Evolutionary conservation across 768 basidiomycete species (phyloP).

Genomic region (Pseudohyphozyma bogoriensis): DNA sequence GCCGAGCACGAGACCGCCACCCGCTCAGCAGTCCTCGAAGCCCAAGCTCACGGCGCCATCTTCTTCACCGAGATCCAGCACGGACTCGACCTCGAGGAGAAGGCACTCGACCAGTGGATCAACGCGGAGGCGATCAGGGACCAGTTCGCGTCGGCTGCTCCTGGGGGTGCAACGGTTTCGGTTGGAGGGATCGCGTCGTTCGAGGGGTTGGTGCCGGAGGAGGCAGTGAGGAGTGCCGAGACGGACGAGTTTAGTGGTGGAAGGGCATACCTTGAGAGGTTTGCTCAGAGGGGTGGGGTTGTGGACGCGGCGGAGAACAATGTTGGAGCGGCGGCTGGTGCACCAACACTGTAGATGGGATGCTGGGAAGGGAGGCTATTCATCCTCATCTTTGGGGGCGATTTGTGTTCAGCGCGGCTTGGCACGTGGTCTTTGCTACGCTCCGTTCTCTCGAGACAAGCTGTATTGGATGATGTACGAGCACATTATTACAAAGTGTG

Average conservation of each 20-base stretch:
- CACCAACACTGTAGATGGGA: no score
- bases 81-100: constrained; percentile 53
- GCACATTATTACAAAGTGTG: no score
- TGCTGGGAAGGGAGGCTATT: no score
- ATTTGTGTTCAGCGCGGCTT: no score
- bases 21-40: constrained; percentile 67
- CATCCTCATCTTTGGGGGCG: no score
- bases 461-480: no score
- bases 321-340: no score
- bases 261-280: neutral
- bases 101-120: constrained; percentile 50
- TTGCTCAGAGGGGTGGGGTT: no score
- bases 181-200: neutral
- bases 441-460: no score
- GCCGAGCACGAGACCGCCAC: constrained; percentile 71
- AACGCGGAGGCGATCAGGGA: constrained; percentile 17
- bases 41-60: constrained; percentile 58
- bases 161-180: neutral
- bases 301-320: no score
- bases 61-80: constrained; percentile 57
- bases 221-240: neutral
- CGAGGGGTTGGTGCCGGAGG: neutral
- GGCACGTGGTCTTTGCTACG: no score
- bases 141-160: constrained; percentile 1
- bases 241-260: no score